Evolutionary conservation across 2,329 filamentous ascomycete genomes (phyloP).

Genomic region (Calonectria pteridis): DNA sequence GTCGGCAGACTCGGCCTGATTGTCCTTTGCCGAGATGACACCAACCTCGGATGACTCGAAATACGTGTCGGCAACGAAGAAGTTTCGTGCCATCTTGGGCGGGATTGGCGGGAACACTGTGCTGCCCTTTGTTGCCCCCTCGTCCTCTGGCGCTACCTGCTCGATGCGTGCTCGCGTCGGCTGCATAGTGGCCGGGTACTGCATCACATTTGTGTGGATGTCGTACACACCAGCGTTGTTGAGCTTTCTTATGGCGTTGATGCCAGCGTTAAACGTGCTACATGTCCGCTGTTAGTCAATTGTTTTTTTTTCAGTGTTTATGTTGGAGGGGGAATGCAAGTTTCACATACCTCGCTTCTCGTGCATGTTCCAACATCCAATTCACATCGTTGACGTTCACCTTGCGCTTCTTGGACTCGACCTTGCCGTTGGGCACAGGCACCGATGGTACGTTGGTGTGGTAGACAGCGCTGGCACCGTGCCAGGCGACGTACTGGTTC

Average conservation of each 20-base stretch:
- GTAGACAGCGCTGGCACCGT: constrained; percentile 95
- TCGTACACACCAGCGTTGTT: constrained; percentile 88
- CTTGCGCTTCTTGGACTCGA: constrained; percentile 84
- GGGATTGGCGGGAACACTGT: constrained; percentile 62
- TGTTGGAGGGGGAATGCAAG: neutral
- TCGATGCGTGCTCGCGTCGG: constrained; percentile 89
- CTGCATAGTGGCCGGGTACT: constrained; percentile 89
- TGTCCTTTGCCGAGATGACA: constrained; percentile 59
- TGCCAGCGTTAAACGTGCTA: constrained; percentile 86
- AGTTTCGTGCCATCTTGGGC: constrained; percentile 65
- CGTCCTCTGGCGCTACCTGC: constrained; percentile 66
- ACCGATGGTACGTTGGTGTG: constrained; percentile 84
- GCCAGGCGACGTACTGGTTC: constrained; percentile 99
- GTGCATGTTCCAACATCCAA: constrained; percentile 96
- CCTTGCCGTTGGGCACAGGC: constrained; percentile 81
- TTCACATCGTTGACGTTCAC: constrained; percentile 93
- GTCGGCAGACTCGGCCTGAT: constrained; percentile 57
- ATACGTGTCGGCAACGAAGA: constrained; percentile 67
- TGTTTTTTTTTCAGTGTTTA: neutral
- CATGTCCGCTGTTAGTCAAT: constrained; percentile 22
- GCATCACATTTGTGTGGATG: constrained; percentile 91
- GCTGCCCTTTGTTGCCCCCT: constrained; percentile 46
- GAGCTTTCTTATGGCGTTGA: constrained; percentile 75
- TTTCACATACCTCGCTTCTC: constrained; percentile 80
- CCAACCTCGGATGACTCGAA: constrained; percentile 65